Base-by-base conservation (phyloP, 2,329 filamentous ascomycete species). In the Fusarium drepaniforme region DNA sequence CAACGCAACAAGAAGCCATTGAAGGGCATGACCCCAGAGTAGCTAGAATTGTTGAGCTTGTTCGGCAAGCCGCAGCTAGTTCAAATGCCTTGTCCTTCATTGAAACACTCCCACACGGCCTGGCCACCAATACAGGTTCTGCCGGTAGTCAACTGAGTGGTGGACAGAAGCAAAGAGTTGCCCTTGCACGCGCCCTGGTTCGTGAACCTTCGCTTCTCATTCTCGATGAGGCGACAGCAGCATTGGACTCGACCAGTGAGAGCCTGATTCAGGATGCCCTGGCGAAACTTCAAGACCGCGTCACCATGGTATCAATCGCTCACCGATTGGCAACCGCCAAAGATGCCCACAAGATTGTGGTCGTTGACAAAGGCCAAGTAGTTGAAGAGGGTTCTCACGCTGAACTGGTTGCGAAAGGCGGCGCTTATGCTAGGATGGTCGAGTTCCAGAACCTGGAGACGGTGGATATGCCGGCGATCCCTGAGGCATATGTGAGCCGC, bases 291-390 rank as follows among this genome's bases (percentile, higher is more conserved):
- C 2, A 56, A 56, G 82, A 85, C 56, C 86, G 87, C 56, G 85
- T 91, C 23, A 93, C 91, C 1, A 90, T 91, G 0, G 89, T 93
- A 59, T 86, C 91, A 18, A 91, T 93, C 70, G 91, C 91, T 0
- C 90, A 91, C 79, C 84, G 89, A 4, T 83, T 91, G 3, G 89
- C 88, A 0, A 91, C 90, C 0, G 21, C 35, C 35, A 37, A 59
- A 25, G 35, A 59, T 21, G 56, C 56, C 35, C 33, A 59, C 56
- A 59, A 89, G 69, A 93, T 93, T 68, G 84, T 93, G 23, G 91
- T 93, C 15, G 35, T 59, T 3, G 56, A 40, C 33, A 18, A 85
- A 93, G 77, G 85, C 88, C 15, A 83, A 88, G 86, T 91, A 5
- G 83, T 90, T 12, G 92, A 93, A 79, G 85, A 90, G 76, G 91